Conservation (phyloP, 163 green algal species). For the Coccomyxa subellipsoidea region DNA sequence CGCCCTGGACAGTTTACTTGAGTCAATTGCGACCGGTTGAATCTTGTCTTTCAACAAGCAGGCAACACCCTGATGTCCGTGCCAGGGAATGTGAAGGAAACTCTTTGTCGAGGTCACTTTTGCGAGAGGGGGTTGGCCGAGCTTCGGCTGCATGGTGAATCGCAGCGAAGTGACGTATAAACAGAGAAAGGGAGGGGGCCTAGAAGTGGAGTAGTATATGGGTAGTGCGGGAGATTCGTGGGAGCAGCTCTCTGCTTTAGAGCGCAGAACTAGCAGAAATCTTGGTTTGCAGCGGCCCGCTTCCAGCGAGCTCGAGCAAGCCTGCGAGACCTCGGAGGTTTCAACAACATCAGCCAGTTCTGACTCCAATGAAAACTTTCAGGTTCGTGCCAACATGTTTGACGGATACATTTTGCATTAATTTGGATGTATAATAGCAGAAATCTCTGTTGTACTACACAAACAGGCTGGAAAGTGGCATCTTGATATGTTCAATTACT, state of each 20-base stretch:
- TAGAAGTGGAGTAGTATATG: background rate
- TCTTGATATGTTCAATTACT: background rate
- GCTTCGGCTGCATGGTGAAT: background rate
- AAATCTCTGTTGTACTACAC: background rate
- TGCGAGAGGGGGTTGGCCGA: background rate
- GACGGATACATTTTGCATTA: background rate
- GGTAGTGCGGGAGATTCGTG: background rate
- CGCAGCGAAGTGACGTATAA: background rate
- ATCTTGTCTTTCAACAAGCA: background rate
- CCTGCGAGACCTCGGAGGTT: background rate
- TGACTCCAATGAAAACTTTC: background rate
- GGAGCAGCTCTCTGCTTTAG: slow-evolving; percentile 7
- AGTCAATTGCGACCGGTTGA: background rate
- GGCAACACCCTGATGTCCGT: background rate
- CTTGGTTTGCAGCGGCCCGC: background rate
- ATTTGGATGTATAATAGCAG: background rate
- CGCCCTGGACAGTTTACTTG: background rate
- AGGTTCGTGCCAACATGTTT: background rate
- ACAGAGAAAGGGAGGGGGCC: background rate
- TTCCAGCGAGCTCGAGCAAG: background rate
- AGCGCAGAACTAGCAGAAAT: background rate
- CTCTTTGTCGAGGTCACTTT: background rate
- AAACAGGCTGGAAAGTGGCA: background rate
- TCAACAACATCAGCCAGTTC: slow-evolving; percentile 9
- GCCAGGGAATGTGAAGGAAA: background rate